phyloP scores from a whole-genome alignment of 163 green algal species.

The Chlorella variabilis region DNA sequence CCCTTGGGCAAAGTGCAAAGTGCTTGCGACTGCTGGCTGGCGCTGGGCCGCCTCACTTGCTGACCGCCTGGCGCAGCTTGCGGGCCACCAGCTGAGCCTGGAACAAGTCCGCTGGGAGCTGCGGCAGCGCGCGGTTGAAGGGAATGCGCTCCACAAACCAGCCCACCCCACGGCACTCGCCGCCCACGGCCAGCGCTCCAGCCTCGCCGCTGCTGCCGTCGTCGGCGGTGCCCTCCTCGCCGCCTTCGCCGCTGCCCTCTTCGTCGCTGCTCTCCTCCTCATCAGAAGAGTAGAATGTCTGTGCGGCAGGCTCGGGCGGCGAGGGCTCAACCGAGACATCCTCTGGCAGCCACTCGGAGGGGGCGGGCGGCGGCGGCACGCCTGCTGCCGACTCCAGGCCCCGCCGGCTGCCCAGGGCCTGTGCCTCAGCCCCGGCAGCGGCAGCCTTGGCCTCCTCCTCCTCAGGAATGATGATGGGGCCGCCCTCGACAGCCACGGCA shows the following conservation, averaged over 20 bases:
- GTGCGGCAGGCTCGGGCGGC: too few species aligned
- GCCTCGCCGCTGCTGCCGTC: not conserved
- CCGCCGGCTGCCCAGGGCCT: not conserved
- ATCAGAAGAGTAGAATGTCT: too few species aligned
- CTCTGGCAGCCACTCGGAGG: not conserved
- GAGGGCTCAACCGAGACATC: not conserved
- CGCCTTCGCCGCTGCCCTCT: not conserved
- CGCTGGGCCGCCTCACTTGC: too few species aligned
- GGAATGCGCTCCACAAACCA: slow-evolving; percentile 16
- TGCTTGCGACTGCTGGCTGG: too few species aligned
- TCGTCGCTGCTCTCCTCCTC: too few species aligned
- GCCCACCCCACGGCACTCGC: not conserved
- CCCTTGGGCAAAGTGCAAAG: too few species aligned
- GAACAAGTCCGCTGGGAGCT: slow-evolving; percentile 6
- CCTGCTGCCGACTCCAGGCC: too few species aligned
- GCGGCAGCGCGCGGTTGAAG: not conserved
- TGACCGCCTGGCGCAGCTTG: not conserved
- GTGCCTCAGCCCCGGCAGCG: too few species aligned
- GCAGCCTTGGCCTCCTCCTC: not conserved
- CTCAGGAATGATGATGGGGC: slow-evolving; percentile 7
- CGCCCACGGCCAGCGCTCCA: not conserved
- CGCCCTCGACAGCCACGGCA: not conserved
- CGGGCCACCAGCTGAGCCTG: slow-evolving; percentile 3
- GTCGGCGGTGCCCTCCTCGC: not conserved
- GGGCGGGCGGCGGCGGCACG: too few species aligned